Evolutionary conservation across 495 filamentous ascomycete genomes (phyloP).

Genomic region (Aspergillus saccharolyticus): DNA sequence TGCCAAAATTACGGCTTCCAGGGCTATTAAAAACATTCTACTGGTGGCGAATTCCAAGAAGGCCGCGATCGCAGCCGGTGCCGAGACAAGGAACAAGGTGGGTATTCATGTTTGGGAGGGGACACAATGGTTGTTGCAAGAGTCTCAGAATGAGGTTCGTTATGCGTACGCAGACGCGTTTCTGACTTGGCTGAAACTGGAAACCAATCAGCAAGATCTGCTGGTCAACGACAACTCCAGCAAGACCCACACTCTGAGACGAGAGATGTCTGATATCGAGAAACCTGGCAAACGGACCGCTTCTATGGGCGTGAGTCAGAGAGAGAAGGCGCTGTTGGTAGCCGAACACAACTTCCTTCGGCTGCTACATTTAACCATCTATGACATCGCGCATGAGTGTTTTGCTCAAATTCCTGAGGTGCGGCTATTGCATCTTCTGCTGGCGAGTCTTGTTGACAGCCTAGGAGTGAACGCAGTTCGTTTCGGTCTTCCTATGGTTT

Average conservation of each 20-base stretch:
- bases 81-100: conserved; percentile 65
- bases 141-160: conserved; percentile 68
- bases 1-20: conserved; percentile 71
- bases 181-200: conserved; percentile 72
- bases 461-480: conserved; percentile 81
- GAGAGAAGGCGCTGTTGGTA: conserved; percentile 52
- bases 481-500: conserved; percentile 79
- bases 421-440: conserved; percentile 66
- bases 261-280: conserved; percentile 26
- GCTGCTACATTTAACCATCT: conserved; percentile 79
- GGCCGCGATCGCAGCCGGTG: conserved; percentile 53
- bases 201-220: conserved; percentile 66
- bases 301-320: conserved; percentile 45
- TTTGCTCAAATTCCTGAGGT: conserved; percentile 67
- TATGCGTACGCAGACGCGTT: conserved; percentile 80
- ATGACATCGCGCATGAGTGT: conserved; percentile 73
- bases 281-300: conserved; percentile 57
- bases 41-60: conserved; percentile 66
- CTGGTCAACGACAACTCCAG: conserved; percentile 53
- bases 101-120: conserved; percentile 82
- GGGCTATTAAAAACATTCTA: conserved; percentile 73
- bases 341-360: conserved; percentile 67
- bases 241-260: conserved; percentile 34
- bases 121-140: conserved; percentile 81
- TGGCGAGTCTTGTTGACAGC: conserved; percentile 64